Evolutionary conservation across 2,329 filamentous ascomycete species (phyloP).

Genomic region (Fusarium transvaalense): DNA sequence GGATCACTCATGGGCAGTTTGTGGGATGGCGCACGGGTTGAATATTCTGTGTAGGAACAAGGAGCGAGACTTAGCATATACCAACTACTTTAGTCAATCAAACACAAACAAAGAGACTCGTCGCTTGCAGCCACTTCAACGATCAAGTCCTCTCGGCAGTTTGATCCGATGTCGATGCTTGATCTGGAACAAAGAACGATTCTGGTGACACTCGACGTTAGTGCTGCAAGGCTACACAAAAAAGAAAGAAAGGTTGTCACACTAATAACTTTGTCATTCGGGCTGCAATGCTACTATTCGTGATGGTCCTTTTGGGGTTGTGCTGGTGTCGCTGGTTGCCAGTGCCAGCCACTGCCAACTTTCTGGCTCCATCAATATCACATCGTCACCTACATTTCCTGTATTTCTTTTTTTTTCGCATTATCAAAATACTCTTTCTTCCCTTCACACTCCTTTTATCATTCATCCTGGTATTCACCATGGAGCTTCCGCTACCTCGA

Average conservation of each 20-base stretch:
- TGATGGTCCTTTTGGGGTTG: neutral
- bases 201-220: conserved; percentile 27
- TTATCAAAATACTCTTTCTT: neutral
- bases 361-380: neutral
- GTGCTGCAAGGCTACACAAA: conserved; percentile 14
- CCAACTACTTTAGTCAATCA: conserved; percentile 25
- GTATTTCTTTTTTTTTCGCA: neutral
- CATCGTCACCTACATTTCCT: neutral
- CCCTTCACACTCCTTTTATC: neutral
- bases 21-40: conserved; percentile 27
- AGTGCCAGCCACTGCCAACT: conserved; percentile 22
- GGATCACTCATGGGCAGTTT: conserved; percentile 8
- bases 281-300: neutral
- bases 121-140: neutral
- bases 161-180: conserved; percentile 8
- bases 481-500: conserved; percentile 32
- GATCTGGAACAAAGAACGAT: conserved; percentile 39
- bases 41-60: conserved; percentile 24
- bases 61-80: conserved; percentile 20
- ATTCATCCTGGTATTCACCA: neutral
- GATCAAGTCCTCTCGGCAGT: conserved; percentile 2
- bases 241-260: conserved; percentile 19
- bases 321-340: conserved; percentile 7
- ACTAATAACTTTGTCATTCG: conserved; percentile 12
- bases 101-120: conserved; percentile 27